Evolutionary conservation across 306 rosid species (phyloP), one percentile per base, ranked within the genome.

Genomic region (Trifolium subterraneum): DNA sequence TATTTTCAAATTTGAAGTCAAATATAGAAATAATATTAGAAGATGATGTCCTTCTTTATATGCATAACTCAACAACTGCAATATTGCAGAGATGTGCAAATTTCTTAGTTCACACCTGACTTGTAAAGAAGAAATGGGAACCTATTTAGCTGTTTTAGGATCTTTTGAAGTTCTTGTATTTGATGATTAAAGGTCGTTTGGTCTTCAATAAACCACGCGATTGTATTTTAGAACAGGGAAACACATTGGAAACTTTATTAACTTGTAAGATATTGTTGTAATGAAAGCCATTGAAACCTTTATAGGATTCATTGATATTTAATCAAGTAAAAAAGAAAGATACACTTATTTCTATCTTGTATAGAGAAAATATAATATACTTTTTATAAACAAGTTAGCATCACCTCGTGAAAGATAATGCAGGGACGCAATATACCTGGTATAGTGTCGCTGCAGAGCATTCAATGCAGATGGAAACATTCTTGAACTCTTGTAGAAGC

Each of bases 381-480:
- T 12, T 35, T 22, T 45, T 39, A 48, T 44, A 27, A 70, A 61
- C 18, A 68, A 31, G n/a, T 74, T 12, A 52, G 71, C 71, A 72
- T 27, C 39, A 74, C 48, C 56, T n/a, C 20, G 51, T 27, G 66
- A 60, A 60, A 60, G 56, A 58, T 7, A 77, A 31, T 47, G 35
- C 14, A 10, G 68, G 64, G 50, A 73, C 29, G 58, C 78, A 69
- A 59, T 52, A 70, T 59, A 78, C 88, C 85, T 84, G 88, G 82
- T 84, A 81, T 41, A 78, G 81, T 1, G 88, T 78, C 25, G 73
- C 72, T 15, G 88, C 88, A 15, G 88, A 84, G 83, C 88, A 84
- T 65, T 84, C 88, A 69, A 84, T 70, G 59, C 88, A 84, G 61
- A 83, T 74, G 35, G 45, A 83, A 36, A 81, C 69, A 51, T 65